phyloP scores from a whole-genome alignment of 768 basidiomycete genomes.

The Kondoa malvinella region DNA sequence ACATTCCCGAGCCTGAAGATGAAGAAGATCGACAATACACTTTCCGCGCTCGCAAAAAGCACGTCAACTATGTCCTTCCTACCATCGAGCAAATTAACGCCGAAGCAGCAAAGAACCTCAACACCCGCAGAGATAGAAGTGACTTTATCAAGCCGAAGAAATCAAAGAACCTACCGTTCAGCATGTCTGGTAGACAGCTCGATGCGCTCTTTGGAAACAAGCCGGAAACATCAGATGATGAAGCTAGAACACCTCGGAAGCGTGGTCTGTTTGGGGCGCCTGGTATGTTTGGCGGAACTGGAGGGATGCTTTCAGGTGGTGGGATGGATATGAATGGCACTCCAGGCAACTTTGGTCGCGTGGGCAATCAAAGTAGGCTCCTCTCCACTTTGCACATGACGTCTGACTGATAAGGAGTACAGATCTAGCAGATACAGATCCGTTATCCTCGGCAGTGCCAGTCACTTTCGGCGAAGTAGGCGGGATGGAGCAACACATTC shows the following conservation, averaged over 20 bases:
- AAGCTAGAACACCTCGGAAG: slow-evolving; percentile 17
- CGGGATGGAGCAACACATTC: slow-evolving; percentile 88
- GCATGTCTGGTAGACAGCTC: slow-evolving; percentile 3
- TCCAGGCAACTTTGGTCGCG: slow-evolving; percentile 25
- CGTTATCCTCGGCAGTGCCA: slow-evolving; percentile 76
- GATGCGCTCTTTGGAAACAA: slow-evolving; percentile 17
- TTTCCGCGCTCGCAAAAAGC: slow-evolving; percentile 12
- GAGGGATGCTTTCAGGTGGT: slow-evolving; percentile 23
- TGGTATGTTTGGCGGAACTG: slow-evolving; percentile 12
- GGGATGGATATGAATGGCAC: slow-evolving; percentile 22
- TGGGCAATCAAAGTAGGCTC: slow-evolving; percentile 15
- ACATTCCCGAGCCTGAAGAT: neutral
- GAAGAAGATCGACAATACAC: neutral
- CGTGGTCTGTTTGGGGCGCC: neutral
- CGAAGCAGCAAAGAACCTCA: neutral
- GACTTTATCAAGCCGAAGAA: slow-evolving; percentile 6
- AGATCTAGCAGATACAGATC: slow-evolving; percentile 73
- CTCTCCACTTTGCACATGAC: neutral
- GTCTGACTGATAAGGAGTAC: neutral
- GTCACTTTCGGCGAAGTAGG: slow-evolving; percentile 95
- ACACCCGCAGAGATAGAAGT: neutral
- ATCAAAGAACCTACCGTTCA: slow-evolving; percentile 14
- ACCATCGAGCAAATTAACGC: slow-evolving; percentile 12
- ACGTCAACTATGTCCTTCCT: slow-evolving; percentile 21
- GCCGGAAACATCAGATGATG: slow-evolving; percentile 20